Evolutionary conservation across 164 flowering plant genomes (phyloP), one percentile per base, ranked within the genome.

Genomic region (Brasenia schreberi): DNA sequence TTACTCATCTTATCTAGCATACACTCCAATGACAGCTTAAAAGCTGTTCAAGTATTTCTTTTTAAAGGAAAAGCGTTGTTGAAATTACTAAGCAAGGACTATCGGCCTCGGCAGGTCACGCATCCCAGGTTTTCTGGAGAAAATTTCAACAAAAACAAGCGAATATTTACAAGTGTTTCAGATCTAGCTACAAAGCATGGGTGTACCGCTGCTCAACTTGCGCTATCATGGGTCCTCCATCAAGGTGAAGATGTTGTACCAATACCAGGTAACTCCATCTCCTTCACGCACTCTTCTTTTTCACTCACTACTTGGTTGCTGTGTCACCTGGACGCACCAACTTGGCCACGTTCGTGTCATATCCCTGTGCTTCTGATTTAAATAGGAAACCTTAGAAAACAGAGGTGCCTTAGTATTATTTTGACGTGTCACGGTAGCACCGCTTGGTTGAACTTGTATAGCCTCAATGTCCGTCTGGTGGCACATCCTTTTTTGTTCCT

Each of bases 171-270:
- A 5, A 72, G 76, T 0, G 16, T 83, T 5, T 71, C 59, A 7
- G 64, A 65, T 43, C 59, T 83, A 42, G 83, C 87, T 39, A 45
- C 62, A 61, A 83, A 78, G 77, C 76, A 80, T 66, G 72, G 64
- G 0, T 81, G 80, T 67, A 72, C 73, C 16, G 77, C 77, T 63
- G 66, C 80, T 67, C 85, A 83, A 66, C 72, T 83, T 19, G 85
- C 87, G 12, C 67, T 83, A 11, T 66, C 85, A 42, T 81, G 87
- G 83, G 63, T 80, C 76, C 68, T 75, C 45, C 83, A 81, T 73
- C 85, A 81, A 52, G 84, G 84, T 18, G 76, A 81, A 3, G 82
- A 78, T 59, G 75, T 81, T 16, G 74, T 77, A 9, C 85, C 53
- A 12, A 45, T 45, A 7, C 53, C 53, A 7, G 62, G 62, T 6